Evolutionary conservation across 2,329 filamentous ascomycete species (phyloP), one percentile per base, ranked within the genome.

Genomic region (Pseudogymnoascus pannorum): DNA sequence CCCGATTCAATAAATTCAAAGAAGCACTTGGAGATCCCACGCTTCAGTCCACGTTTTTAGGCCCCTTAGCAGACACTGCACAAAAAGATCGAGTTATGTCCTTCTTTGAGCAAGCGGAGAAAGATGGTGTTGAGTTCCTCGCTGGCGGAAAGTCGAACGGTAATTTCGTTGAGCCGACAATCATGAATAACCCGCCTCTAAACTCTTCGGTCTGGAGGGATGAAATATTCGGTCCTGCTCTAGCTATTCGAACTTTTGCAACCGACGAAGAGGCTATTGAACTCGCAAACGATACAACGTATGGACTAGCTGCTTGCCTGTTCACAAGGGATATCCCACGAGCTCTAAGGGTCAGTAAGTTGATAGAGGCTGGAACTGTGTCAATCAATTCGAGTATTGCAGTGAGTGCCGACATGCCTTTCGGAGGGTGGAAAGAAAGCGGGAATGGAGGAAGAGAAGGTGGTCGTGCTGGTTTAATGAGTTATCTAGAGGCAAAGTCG

Each of bases 371-470:
- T 4, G 86, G 85, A 3, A 88, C 88, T 86, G 85, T 88, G 68
- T 86, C 85, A 12, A 75, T 86, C 74, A 86, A 86, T 66, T 84
- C 81, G 61, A 80, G 85, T 87, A 12, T 63, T 48, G 33, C 65
- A 11, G 65, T 62, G 29, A 64, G 60, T 3, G 58, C 51, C 16
- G 65, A 65, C 44, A 60, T 48, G 60, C 64, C 66, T 16, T 94
- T 94, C 70, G 90, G 90, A 14, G 90, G 90, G 66, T 86, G 94
- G 54, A 94, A 94, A 76, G 80, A 92, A 76, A 90, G 86, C 68
- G 90, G 90, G 1, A 92, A 92, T 68, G 90, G 90, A 2, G 36
- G 36, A 38, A 38, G 36, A 38, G 36, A 38, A 18, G 36, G 36
- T 3, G 36, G 36, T 7, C 36, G 36, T 38, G 36, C 36, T 38